Percentiles rank a stretch among this genome's conserved stretches.
Evolutionary conservation across 441 rosid species (phyloP).

Genomic region (Arabidopsis lyrata): DNA sequence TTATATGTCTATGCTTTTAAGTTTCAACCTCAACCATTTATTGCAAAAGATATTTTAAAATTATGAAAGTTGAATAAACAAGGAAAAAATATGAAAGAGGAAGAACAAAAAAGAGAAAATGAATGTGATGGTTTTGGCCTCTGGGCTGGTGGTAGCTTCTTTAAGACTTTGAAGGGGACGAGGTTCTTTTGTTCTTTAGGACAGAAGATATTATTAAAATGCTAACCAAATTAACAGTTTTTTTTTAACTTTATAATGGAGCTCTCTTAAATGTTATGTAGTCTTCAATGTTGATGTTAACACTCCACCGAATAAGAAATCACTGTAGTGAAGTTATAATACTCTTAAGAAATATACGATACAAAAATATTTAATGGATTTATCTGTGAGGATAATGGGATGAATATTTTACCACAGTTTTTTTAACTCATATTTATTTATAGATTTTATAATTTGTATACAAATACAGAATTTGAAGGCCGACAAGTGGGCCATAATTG

Average conservation of each 20-base stretch:
- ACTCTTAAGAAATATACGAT: no score
- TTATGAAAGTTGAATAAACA: neutral
- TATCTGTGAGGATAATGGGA: no score
- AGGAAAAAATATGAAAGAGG: neutral
- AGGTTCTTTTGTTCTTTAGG: slow-evolving; percentile 23
- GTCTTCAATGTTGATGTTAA: slow-evolving; percentile 22
- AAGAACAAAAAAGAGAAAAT: slow-evolving; percentile 5
- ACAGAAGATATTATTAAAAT: neutral
- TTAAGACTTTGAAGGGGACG: slow-evolving; percentile 21
- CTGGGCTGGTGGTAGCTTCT: slow-evolving; percentile 4
- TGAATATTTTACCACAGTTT: neutral
- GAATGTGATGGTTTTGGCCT: slow-evolving; percentile 28
- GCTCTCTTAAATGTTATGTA: neutral
- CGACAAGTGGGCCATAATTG: neutral
- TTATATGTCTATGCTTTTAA: neutral
- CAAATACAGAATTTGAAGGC: neutral
- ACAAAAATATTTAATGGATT: no score
- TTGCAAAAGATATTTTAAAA: neutral
- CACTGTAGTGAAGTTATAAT: neutral
- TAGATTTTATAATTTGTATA: neutral
- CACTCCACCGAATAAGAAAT: slow-evolving; percentile 1
- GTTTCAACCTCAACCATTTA: slow-evolving; percentile 8
- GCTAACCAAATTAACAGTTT: neutral
- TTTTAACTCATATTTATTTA: neutral
- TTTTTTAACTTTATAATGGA: neutral